Evolutionary conservation across 176 grass and related monocot species (phyloP), one percentile per base, ranked within the genome.

Genomic region (Guadua angustifolia): DNA sequence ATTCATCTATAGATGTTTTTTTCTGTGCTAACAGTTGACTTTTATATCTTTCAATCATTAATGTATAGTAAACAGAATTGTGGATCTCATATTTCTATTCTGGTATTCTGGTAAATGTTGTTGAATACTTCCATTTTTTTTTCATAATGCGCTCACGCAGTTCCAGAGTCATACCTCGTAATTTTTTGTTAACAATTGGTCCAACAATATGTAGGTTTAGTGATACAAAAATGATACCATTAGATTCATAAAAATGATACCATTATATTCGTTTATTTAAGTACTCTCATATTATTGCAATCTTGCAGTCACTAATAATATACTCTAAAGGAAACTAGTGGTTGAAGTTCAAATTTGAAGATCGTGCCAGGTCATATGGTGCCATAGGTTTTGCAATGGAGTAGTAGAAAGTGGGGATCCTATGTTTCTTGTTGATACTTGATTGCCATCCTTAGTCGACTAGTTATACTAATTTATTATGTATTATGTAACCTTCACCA

Each of bases 1-100:
- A 71, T 56, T 42, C 57, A 65, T 71, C 74, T 84, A 4, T 78
- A 55, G 29, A 35, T 78, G 17, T n/a, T 21, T 13, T 71, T 56
- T 72, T 22, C 49, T 32, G 53, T 56, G 77, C 29, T 79, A 76
- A 45, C 15, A 50, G 2, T 57, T 53, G 59, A 10, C 14, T 18
- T 78, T 70, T 44, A 53, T 71, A 77, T 50, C 5, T 50, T 69
- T 69, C n/a, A 43, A 46, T 52, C 25, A 36, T 70, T 10, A 43
- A 70, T 24, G 33, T 77, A 45, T 70, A n/a, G 11, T 83, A 76
- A 55, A 13, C 32, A 50, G 7, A 77, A 71, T 18, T 51, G 29
- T 77, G 45, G 19, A 18, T 50, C n/a, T 14, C 21, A 57, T 25
- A 47, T 29, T 56, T 69, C 62, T 75, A 40, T 63, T 87, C 11